Evolutionary conservation across 176 grass and related monocot species (phyloP), one percentile per base, ranked within the genome.

Genomic region (Dendrocalamus sinicus): DNA sequence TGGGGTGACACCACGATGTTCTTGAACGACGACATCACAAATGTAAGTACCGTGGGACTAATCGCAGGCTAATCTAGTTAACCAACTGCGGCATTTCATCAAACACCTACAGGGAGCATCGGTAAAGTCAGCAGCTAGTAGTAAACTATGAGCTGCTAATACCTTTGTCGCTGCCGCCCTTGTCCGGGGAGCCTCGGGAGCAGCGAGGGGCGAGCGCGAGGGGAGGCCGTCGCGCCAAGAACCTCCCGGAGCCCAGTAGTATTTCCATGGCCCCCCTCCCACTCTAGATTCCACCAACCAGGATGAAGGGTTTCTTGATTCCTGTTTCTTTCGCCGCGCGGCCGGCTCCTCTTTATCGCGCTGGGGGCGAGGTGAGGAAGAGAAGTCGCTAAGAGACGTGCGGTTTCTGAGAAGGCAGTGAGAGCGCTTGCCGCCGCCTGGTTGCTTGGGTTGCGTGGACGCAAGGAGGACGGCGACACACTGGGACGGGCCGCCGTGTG

Each of bases 141-240:
- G 45, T 63, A 30, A 48, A 57, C 23, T 24, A 23, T 14, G 54
- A 22, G n/a, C 9, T n/a, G 48, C 10, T 44, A 16, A 8, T 88
- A 95, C 95, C 93, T 92, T 92, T 86, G 69, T 91, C 80, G 60
- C 84, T 88, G 68, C 88, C 88, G 58, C 89, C 88, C 60, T 88
- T 90, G 28, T 92, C 86, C 14, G 88, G 90, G 12, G 70, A 81
- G 55, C 79, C 83, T 67, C 81, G 77, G 9, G 93, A 99, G 82
- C 96, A 96, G 74, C 96, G 93, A 85, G 93, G 91, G 32, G 73
- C 81, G 52, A 87, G 76, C 48, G 67, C 45, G 9, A 89, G 78
- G 24, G 85, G 71, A 19, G 81, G 73, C 23, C 88, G 78, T 24
- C 90, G 74, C 24, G 84, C 84, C 45, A 65, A 68, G 54, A 94